phyloP scores from a whole-genome alignment of 1,284 basidiomycete species.

The Xerocomus cyaneibrunnescens region DNA sequence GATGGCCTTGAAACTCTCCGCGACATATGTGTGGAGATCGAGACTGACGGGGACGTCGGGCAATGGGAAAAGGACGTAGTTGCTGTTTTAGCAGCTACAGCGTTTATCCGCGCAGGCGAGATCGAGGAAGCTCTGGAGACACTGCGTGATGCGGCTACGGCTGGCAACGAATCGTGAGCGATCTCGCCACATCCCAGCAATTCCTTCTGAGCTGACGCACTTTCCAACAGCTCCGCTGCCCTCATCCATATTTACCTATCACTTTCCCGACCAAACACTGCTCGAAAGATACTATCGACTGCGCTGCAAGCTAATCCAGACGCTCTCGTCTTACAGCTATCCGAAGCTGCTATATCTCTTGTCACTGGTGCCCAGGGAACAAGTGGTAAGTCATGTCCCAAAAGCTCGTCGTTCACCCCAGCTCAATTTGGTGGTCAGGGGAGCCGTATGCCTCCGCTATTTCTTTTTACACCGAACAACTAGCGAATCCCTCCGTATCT shows the following conservation, averaged over 20 bases:
- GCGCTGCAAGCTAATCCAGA: conserved; percentile 88
- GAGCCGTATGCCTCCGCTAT: conserved; percentile 63
- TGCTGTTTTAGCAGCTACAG: conserved; percentile 77
- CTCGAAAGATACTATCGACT: conserved; percentile 79
- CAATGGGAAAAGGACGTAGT: conserved; percentile 70
- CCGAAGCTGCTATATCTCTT: conserved; percentile 86
- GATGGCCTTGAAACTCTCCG: conserved; percentile 76
- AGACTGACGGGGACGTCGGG: conserved; percentile 64
- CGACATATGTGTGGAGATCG: conserved; percentile 83
- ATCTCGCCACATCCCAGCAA: conserved; percentile 3
- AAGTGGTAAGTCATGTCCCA: conserved; percentile 19
- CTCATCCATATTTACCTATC: conserved; percentile 85
- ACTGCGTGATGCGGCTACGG: conserved; percentile 69
- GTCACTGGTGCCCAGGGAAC: conserved; percentile 69
- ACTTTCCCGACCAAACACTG: conserved; percentile 81
- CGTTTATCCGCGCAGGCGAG: conserved; percentile 82
- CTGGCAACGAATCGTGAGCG: conserved; percentile 56
- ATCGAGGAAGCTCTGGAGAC: conserved; percentile 90
- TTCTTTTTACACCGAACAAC: conserved; percentile 92
- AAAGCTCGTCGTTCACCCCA: background rate
- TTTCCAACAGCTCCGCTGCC: conserved; percentile 62
- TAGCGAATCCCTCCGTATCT: conserved; percentile 80
- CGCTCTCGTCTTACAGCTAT: conserved; percentile 84
- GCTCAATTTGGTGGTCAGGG: conserved; percentile 14
- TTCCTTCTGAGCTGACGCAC: background rate